Percentiles rank a stretch among this genome's conserved stretches.
Conservation (phyloP, 2,329 filamentous ascomycete species). For the Niveomyces coronatus region DNA sequence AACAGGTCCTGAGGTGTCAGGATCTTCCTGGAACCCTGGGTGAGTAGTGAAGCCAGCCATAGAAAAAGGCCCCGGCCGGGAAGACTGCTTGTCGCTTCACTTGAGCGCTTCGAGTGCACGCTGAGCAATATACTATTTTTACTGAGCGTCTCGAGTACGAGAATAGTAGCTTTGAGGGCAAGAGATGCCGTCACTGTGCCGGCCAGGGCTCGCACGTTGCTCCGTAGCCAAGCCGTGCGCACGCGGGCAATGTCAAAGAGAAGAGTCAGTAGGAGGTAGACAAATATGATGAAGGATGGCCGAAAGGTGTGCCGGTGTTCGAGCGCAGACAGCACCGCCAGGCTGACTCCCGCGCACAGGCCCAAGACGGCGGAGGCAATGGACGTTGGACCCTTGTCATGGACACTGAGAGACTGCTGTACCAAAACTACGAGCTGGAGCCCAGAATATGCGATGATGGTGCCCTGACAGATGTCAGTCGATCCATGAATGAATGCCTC, state of each 20-base stretch:
- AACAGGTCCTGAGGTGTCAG: neutral
- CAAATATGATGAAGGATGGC: slow-evolving; percentile 1
- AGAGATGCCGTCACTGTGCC: neutral
- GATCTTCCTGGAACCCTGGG: neutral
- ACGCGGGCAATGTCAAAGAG: slow-evolving; percentile 1
- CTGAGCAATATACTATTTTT: neutral
- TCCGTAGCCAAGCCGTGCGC: slow-evolving; percentile 4
- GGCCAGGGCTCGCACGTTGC: neutral
- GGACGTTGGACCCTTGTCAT: neutral
- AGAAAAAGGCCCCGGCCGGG: slow-evolving; percentile 1
- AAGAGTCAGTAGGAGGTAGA: slow-evolving; percentile 1
- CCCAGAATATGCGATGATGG: too few species aligned
- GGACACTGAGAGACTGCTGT: neutral
- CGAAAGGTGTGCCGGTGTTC: slow-evolving; percentile 3
- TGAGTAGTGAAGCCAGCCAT: too few species aligned
- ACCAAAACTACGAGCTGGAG: slow-evolving; percentile 1
- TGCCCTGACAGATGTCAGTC: too few species aligned
- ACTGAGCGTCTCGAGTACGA: neutral
- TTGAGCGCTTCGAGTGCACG: neutral
- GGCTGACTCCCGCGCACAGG: neutral
- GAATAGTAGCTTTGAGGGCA: neutral
- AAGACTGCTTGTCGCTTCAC: neutral
- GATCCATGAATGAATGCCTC: too few species aligned
- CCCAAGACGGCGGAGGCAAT: slow-evolving; percentile 1
- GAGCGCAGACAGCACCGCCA: neutral